Base-by-base conservation (phyloP, 306 rosid species). In the Lathyrus tuberosus region DNA sequence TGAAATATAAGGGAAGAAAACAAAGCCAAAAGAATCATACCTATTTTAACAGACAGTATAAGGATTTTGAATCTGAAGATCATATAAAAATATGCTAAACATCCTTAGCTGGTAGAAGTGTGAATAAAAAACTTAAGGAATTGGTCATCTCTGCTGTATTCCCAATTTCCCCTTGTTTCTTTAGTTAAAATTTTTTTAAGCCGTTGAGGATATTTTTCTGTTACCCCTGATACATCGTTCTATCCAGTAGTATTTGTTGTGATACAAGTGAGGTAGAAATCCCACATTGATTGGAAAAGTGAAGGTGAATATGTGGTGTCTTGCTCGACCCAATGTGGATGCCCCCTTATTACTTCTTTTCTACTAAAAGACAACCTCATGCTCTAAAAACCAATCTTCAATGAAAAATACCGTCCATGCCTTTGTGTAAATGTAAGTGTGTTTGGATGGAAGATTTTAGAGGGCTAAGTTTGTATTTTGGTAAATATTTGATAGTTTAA, bases 21-120 rank as follows among this genome's bases (percentile, higher is more conserved):
- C 10, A 61, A 42, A 14, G 22, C 16, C 51, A 72, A 46, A 3
- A 60, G 60, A 44, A 24, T 41, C 11, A 35, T 30, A 4, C 51
- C 60, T 47, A 59, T 59, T 59, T 52, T 42, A 14, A 70, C 65
- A 60, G 42, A 2, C 42, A 58, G 58, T 8, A 35, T 4, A 65
- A 30, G 26, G 62, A 43, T 44, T 15, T 57, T 22, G 58, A 10
- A 41, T 26, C 43, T 31, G 28, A 31, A 16, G n/a, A 13, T 49
- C 40, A 75, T 15, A 49, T 40, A 58, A 20, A 40, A 53, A 40
- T 24, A 24, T 22, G 26, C 52, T 56, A 40, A 56, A 15, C 60
- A 53, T 56, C 17, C 38, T 56, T 26, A 4, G 31, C 44, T 10
- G 15, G 17, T 13, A 26, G 35, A 70, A n/a, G 31, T 8, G 33